Percentiles rank a stretch among this genome's conserved stretches.
These are phyloP conservation scores for Linderniella brevidens DNA, from an alignment of 257 asterid genomes.

Conservation along the genomic window DNA sequence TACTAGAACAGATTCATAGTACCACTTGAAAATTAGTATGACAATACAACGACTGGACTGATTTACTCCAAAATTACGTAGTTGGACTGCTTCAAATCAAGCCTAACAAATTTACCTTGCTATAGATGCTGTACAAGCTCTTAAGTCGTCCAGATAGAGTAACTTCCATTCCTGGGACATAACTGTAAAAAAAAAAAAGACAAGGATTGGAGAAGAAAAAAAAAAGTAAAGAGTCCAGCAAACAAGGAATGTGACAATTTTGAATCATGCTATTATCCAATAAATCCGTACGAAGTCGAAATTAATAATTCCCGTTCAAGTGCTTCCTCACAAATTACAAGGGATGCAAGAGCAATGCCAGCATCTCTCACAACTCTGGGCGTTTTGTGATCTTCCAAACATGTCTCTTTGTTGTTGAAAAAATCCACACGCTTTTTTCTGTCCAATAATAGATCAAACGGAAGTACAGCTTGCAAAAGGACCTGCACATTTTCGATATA, in stretches of 20 bases:
- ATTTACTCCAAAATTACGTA: background rate
- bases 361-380: conserved; percentile 91
- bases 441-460: conserved; percentile 74
- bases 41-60: conserved; percentile 8
- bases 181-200: conserved; percentile 52
- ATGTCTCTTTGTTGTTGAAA: conserved; percentile 34
- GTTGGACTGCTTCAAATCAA: conserved; percentile 3
- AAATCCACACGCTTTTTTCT: conserved; percentile 52
- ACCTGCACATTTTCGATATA: conserved; percentile 28
- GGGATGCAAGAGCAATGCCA: conserved; percentile 73
- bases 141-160: conserved; percentile 77
- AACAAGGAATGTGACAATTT: background rate
- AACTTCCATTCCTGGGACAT: conserved; percentile 98
- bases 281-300: conserved; percentile 69
- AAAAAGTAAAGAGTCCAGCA: background rate
- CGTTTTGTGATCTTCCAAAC: conserved; percentile 26
- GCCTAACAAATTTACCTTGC: conserved; percentile 43
- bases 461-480: conserved; percentile 90
- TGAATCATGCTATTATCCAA: background rate
- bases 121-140: conserved; percentile 83
- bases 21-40: background rate
- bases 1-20: background rate
- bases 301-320: conserved; percentile 80
- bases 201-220: background rate
- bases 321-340: conserved; percentile 90